Conservation (phyloP, 495 filamentous ascomycete genomes). For the Daldinia concentrica region DNA sequence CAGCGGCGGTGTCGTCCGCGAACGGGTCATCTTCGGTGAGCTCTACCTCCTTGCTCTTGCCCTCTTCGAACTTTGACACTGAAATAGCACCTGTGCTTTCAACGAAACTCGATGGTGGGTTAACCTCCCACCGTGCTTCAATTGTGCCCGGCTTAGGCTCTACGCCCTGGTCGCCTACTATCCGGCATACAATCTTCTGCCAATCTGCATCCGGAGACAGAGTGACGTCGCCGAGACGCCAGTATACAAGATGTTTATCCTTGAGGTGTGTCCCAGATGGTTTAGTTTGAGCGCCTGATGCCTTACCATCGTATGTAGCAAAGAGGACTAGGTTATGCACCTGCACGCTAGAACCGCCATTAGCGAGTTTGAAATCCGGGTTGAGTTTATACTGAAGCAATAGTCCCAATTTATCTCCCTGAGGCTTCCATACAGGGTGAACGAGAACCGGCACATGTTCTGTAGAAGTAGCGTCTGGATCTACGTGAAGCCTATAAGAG, state of each 20-base stretch:
- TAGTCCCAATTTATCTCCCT: conserved; percentile 81
- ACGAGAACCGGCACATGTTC: conserved; percentile 74
- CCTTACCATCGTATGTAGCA: conserved; percentile 77
- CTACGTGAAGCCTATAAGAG: conserved; percentile 91
- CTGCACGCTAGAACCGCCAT: conserved; percentile 59
- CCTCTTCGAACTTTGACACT: conserved; percentile 60
- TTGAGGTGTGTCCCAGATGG: conserved; percentile 82
- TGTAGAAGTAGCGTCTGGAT: conserved; percentile 64
- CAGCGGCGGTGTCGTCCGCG: conserved; percentile 54
- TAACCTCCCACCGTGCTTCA: conserved; percentile 84
- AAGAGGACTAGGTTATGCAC: conserved; percentile 85
- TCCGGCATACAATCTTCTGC: conserved; percentile 81
- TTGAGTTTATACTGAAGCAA: conserved; percentile 90
- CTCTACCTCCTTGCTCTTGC: conserved; percentile 52
- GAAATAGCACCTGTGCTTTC: conserved; percentile 69
- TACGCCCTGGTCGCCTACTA: conserved; percentile 74
- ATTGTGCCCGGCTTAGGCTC: conserved; percentile 79
- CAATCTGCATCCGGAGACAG: conserved; percentile 63
- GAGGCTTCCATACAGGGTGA: conserved; percentile 82
- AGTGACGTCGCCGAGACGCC: conserved; percentile 84
- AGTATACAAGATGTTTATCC: conserved; percentile 86
- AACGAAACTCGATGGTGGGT: conserved; percentile 42
- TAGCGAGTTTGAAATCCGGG: conserved; percentile 64
- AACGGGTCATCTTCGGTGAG: conserved; percentile 49
- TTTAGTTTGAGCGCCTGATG: conserved; percentile 74